phyloP scores from a whole-genome alignment of 106 monocot genomes.

The Dioscorea alata region DNA sequence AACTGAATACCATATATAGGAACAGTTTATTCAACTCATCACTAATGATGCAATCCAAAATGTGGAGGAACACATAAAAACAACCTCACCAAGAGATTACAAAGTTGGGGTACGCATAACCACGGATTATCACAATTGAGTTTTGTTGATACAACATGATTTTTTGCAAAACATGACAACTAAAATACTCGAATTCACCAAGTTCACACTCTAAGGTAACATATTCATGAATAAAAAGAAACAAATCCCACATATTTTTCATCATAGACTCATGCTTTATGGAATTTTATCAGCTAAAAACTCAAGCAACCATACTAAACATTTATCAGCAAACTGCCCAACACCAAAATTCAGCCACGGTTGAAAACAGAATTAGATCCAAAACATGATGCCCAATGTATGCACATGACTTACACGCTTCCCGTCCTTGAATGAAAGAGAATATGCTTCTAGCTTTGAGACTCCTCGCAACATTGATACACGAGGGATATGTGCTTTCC shows the following conservation, averaged over 20 bases:
- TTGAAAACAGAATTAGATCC: background rate
- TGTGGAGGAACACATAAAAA: too few species aligned
- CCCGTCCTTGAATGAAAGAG: conserved; percentile 52
- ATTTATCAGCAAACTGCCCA: background rate
- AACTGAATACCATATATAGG: background rate
- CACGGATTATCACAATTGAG: too few species aligned
- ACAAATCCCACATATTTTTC: too few species aligned
- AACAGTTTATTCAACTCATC: background rate
- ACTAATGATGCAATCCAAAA: background rate
- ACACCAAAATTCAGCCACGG: background rate
- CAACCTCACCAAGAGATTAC: too few species aligned
- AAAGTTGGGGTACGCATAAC: too few species aligned
- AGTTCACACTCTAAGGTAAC: too few species aligned
- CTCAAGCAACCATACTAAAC: background rate
- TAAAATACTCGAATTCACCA: too few species aligned
- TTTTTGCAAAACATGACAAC: too few species aligned
- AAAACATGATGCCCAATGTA: too few species aligned
- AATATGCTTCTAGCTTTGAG: conserved; percentile 43
- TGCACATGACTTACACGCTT: conserved; percentile 33
- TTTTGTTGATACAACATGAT: too few species aligned
- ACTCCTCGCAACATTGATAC: conserved; percentile 29
- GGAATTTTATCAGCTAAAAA: background rate
- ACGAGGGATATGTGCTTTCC: conserved; percentile 58
- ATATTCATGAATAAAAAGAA: too few species aligned
- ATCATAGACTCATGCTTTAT: background rate